These are phyloP conservation scores for Hysterium pulicare DNA, from an alignment of 2,329 filamentous ascomycete genomes.

Conservation along the genomic window DNA sequence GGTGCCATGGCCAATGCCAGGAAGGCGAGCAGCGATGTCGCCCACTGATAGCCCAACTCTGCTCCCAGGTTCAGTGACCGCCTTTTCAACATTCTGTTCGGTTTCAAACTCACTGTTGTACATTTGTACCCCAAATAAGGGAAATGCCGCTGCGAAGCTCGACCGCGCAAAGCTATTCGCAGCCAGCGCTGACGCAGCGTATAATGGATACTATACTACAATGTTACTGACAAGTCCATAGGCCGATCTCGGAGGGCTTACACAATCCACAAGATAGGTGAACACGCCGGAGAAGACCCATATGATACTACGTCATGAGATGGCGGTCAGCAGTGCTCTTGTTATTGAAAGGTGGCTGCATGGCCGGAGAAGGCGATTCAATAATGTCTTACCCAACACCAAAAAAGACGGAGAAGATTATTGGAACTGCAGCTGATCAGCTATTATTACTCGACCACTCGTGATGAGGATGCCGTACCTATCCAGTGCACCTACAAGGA, in stretches of 20 bases:
- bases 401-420: constrained; percentile 48
- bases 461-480: constrained; percentile 36
- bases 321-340: constrained; percentile 27
- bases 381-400: constrained; percentile 39
- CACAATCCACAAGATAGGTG: constrained; percentile 72
- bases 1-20: constrained; percentile 49
- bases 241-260: constrained; percentile 30
- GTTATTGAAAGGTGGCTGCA: constrained; percentile 20
- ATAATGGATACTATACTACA: constrained; percentile 44
- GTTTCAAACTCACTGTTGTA: constrained; percentile 45
- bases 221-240: constrained; percentile 12
- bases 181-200: constrained; percentile 49
- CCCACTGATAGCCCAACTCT: constrained; percentile 51
- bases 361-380: constrained; percentile 4
- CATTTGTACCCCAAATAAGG: constrained; percentile 49
- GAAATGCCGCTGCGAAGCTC: constrained; percentile 48
- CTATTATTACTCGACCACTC: constrained; percentile 25
- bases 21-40: constrained; percentile 46
- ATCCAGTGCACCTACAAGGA: constrained; percentile 48
- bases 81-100: constrained; percentile 32
- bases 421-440: constrained; percentile 44
- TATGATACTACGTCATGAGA: constrained; percentile 55
- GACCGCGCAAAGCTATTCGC: constrained; percentile 50
- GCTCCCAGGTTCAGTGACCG: constrained; percentile 43
- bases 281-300: constrained; percentile 82